Conservation (phyloP, 2,329 filamentous ascomycete genomes). For the Colletotrichum theobromicola region DNA sequence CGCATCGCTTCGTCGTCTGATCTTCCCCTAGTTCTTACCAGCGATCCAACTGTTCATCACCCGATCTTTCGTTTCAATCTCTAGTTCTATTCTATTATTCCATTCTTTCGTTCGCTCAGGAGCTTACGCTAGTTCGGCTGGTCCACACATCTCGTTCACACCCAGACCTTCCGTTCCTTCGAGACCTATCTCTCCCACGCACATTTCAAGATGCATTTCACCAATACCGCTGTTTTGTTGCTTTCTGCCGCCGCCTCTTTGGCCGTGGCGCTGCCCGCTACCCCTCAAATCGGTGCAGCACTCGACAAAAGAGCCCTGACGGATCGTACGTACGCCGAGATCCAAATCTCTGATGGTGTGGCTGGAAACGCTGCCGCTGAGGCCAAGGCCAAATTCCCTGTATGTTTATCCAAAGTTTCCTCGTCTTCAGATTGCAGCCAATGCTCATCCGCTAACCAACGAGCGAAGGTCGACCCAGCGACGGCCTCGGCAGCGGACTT, state of each 20-base stretch:
- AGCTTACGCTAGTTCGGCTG: neutral
- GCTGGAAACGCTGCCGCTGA: conserved; percentile 58
- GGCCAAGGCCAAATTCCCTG: conserved; percentile 58
- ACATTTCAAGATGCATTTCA: neutral
- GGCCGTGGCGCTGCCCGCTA: neutral
- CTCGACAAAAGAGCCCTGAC: neutral
- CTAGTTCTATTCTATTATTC: neutral
- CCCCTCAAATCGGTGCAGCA: neutral
- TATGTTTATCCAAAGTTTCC: conserved; percentile 28
- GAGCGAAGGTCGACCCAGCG: neutral
- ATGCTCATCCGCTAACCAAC: neutral
- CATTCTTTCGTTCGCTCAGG: neutral
- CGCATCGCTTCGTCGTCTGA: neutral
- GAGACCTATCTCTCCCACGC: neutral
- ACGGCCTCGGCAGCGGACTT: neutral
- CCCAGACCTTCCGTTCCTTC: neutral
- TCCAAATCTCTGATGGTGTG: conserved; percentile 55
- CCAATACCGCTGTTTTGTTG: neutral
- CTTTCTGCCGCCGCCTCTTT: neutral
- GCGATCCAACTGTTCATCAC: neutral
- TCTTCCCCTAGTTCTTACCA: neutral
- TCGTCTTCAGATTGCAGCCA: neutral
- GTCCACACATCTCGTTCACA: neutral
- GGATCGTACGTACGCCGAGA: neutral
- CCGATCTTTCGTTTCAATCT: neutral